phyloP scores from a whole-genome alignment of 73 alveolate genomes.

The Symbiodinium pilosum region DNA sequence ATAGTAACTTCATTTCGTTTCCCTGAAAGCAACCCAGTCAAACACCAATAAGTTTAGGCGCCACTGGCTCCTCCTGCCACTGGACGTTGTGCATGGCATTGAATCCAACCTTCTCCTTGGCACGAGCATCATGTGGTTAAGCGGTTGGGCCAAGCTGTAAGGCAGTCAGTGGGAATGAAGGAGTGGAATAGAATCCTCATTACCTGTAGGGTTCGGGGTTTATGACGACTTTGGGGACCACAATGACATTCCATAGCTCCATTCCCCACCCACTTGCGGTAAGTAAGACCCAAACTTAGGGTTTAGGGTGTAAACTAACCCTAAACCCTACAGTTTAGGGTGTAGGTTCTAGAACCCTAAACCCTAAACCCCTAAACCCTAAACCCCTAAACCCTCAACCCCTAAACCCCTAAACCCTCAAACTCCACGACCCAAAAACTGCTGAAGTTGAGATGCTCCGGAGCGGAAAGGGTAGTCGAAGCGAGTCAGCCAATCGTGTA shows the following conservation, averaged over 20 bases:
- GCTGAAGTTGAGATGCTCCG: not conserved
- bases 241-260: too few relatives aligned
- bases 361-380: not conserved
- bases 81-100: slow-evolving; percentile 91
- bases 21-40: not conserved
- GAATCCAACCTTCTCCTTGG: slow-evolving; percentile 88
- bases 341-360: not conserved
- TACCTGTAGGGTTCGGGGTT: too few relatives aligned
- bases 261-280: too few relatives aligned
- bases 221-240: too few relatives aligned
- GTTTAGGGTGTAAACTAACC: too few relatives aligned
- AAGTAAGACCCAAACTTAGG: too few relatives aligned
- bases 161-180: too few relatives aligned
- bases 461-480: slow-evolving; percentile 79
- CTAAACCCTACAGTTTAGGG: too few relatives aligned
- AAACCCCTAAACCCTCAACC: not conserved
- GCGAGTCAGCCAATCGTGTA: slow-evolving; percentile 88
- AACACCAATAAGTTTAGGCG: not conserved
- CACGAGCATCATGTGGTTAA: too few relatives aligned
- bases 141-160: too few relatives aligned
- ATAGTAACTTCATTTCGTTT: not conserved
- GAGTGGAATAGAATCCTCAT: too few relatives aligned
- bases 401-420: not conserved
- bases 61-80: slow-evolving; percentile 55
- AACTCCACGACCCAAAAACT: not conserved